Base-by-base conservation (phyloP, 495 filamentous ascomycete genomes). In the Penicillium paxilli region DNA sequence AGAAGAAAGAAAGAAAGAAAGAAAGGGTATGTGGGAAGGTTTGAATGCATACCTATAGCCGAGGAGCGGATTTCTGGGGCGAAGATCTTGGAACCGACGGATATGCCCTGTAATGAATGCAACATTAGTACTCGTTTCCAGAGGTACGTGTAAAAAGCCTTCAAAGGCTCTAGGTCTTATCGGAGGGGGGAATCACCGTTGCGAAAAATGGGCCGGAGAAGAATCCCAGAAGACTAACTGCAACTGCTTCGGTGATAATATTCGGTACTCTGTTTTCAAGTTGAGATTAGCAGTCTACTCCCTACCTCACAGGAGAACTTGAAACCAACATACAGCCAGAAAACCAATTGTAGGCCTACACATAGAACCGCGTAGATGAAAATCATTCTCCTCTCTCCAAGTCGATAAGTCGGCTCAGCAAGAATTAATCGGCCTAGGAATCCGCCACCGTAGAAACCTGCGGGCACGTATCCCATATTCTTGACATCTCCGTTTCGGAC, bases 191-290 rank as follows among this genome's bases (percentile, higher is more conserved):
- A 38, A 58, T 33, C 44, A 71, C 68, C n/a, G 68, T 69, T 21
- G 66, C 63, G 17, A 69, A 71, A 45, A 71, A 69, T 4, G 65
- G 68, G 0, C 68, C 68, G 0, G 66, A 67, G 45, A 69, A 67
- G 44, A 67, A 62, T 1, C 63, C 63, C 22, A 68, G 40, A 4
- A 71, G 35, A 46, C 63, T 67, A 53, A 69, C 64, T 4, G 66
- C 65, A 5, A 69, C 66, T 35, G 68, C 65, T 49, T 66, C 68
- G 16, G 66, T 67, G 37, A 68, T 66, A 22, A 71, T 71, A 35
- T 69, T 62, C 5, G 68, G 68, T 0, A 71, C 65, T 6, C 65
- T 70, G 35, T 28, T 11, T 5, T 5, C 5, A 38, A 5, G 5
- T 37, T 7, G 4, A 19, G 4, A 7, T 38, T 38, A 38, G 35